Evolutionary conservation across 345 rosid genomes (phyloP).

Genomic region (Lepidium didymum): DNA sequence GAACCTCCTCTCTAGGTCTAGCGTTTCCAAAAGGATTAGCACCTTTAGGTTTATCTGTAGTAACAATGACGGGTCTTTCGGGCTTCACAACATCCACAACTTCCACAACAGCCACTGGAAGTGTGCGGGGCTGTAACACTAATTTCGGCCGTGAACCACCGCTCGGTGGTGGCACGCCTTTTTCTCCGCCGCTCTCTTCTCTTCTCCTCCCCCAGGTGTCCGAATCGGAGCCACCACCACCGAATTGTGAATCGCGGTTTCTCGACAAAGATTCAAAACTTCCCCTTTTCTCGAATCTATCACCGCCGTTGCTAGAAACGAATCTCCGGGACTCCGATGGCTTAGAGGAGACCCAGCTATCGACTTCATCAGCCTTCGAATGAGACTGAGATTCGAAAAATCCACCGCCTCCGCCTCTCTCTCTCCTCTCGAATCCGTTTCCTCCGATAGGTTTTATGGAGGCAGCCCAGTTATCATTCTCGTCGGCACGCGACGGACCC

Average conservation of each 20-base stretch:
- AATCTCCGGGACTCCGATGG: constrained; percentile 35
- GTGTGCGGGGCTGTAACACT: constrained; percentile 67
- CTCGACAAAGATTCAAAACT: constrained; percentile 65
- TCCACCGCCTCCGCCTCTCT: constrained; percentile 38
- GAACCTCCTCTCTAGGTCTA: constrained; percentile 92
- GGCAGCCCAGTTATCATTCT: constrained; percentile 83
- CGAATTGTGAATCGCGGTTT: constrained; percentile 35
- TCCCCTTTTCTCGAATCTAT: constrained; percentile 52
- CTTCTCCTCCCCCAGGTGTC: constrained; percentile 75
- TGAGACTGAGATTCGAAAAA: constrained; percentile 56
- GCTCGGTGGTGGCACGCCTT: background rate
- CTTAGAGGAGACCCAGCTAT: constrained; percentile 71
- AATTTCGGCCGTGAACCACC: constrained; percentile 51
- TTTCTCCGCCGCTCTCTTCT: constrained; percentile 39
- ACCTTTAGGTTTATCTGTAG: constrained; percentile 50
- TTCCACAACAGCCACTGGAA: constrained; percentile 34
- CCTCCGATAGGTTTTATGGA: constrained; percentile 49
- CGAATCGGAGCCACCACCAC: constrained; percentile 40
- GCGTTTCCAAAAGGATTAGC: constrained; percentile 82
- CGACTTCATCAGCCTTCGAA: constrained; percentile 85
- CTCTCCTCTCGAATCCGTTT: constrained; percentile 53
- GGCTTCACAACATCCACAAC: constrained; percentile 22
- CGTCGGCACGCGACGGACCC: constrained; percentile 79
- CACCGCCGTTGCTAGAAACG: constrained; percentile 17
- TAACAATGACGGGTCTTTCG: constrained; percentile 36